Evolutionary conservation across 495 filamentous ascomycete species (phyloP), one percentile per base, ranked within the genome.

Genomic region (Parmelia sp.): DNA sequence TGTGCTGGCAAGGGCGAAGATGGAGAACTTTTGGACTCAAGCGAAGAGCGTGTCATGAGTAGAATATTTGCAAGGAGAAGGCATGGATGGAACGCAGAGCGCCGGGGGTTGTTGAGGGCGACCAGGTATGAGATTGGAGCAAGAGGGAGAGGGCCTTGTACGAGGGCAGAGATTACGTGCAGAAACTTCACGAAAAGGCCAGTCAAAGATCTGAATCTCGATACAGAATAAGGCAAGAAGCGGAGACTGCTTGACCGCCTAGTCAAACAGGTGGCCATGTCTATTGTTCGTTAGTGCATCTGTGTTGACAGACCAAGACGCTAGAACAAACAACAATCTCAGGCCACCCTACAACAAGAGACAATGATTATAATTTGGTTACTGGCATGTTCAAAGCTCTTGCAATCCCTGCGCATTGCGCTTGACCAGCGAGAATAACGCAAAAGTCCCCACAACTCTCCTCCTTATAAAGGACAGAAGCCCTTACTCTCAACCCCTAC

Each of bases 1-100:
- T 66, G 82, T 86, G 40, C 73, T 99, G 67, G 76, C 84, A 5
- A 83, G 89, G 67, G 82, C 83, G 10, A 97, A 96, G 78, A 88
- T 97, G 85, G 94, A 97, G 73, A 95, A 86, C 69, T 92, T 97
- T 70, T 99, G 94, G 94, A 88, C 87, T n/a, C 77, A 92, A 72
- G 94, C 92, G 4, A 97, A 96, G 84, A 88, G 81, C 65, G 71
- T 78, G 58, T 79, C 81, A 66, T 75, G 71, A 71, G 49, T 27
- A 3, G 9, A 25, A 25, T 6, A 25, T 11, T 3, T 47, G 10
- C 19, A 8, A 19, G 21, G 3, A 42, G 40, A 47, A 47, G 44
- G 25, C 44, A 47, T 1, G 39, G 27, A 33, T 11, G 4, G 19
- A 27, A 5, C 39, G n/a, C 36, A 39, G 21, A 29, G 12, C 12